Evolutionary conservation across 305 asterid species (phyloP), one percentile per base, ranked within the genome.

Genomic region (Stenogyne calaminthoides): DNA sequence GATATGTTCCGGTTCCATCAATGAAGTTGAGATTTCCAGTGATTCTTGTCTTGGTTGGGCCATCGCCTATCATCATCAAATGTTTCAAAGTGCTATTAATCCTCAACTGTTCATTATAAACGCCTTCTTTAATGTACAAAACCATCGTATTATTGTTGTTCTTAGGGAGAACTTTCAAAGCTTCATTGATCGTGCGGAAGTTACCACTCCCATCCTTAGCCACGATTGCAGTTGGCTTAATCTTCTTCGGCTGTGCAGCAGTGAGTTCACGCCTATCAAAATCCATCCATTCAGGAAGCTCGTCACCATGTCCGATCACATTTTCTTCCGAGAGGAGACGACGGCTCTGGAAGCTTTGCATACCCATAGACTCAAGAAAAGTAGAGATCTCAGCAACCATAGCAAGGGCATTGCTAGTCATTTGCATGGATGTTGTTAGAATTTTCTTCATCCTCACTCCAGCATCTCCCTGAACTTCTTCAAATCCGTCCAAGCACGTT

Each of bases 371-470:
- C 49, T 81, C 79, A 20, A 89, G 80, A 29, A 69, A 80, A 0
- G 81, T 74, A 0, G 91, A 76, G 10, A 89, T 76, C 75, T 88
- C 93, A 0, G 86, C 75, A 36, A 88, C 84, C 96, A 89, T 89
- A 7, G 93, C 91, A 16, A 89, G 89, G 3, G 86, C 86, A 65
- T 89, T 89, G 84, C 93, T 89, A 0, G 89, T 84, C 82, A 89
- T 81, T 40, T 89, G 75, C 89, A 80, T 81, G n/a, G 85, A 81
- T 11, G 69, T 65, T 15, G 67, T 83, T 9, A 89, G 77, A 5
- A 77, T 63, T 0, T 71, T 69, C 60, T 58, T 79, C 96, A 89
- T 89, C 47, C 61, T 81, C 42, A 11, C 51, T 11, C 85, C 93
- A 2, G 84, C 74, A 3, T 86, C 87, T 12, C 91, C 88, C 0